Base-by-base conservation (phyloP, 176 grass and related monocot genomes). In the Phoenix roebelenii region DNA sequence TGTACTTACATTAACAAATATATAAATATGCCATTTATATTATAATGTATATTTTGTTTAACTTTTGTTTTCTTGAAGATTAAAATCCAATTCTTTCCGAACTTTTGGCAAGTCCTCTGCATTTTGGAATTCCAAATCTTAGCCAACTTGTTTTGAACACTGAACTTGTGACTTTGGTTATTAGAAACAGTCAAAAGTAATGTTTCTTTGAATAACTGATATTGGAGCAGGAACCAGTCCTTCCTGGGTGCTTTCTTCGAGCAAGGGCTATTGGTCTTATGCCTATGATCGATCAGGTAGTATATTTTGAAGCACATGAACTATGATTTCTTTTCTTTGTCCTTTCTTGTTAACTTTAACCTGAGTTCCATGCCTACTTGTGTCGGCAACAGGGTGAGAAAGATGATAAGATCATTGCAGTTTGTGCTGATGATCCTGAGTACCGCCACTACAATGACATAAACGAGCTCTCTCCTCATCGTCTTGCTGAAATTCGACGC, bases 281-380 rank as follows among this genome's bases (percentile, higher is more conserved):
- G 82, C 82, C 82, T 14, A 84, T 84, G 76, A 84, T 84, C 75
- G 76, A 84, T 32, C 82, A 84, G 82, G 82, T 49, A 79, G 18
- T 55, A 44, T 44, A 44, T 44, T 44, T 44, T 44, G 35, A 12
- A 44, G 52, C 16, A 17, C 7, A 18, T 55, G 52, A 15, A n/a
- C 28, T 39, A 6, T 18, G 26, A 32, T 16, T 35, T 60, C 16
- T 7, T 30, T 60, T 60, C 25, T 7, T 7, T 60, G 4, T 60
- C 29, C 14, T 25, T 59, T 16, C 1, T 60, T n/a, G 26, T 26
- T 39, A 44, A 44, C 35, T 14, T 10, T 10, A 44, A 44, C 14
- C 35, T 44, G 35, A 44, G 10, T 44, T 24, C 58, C 29, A 23
- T 20, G 5, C 5, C 6, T 10, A n/a, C 58, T 60, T 60, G 26